Conservation (phyloP, 768 basidiomycete genomes). For the Boletus rufocinnamomeus region DNA sequence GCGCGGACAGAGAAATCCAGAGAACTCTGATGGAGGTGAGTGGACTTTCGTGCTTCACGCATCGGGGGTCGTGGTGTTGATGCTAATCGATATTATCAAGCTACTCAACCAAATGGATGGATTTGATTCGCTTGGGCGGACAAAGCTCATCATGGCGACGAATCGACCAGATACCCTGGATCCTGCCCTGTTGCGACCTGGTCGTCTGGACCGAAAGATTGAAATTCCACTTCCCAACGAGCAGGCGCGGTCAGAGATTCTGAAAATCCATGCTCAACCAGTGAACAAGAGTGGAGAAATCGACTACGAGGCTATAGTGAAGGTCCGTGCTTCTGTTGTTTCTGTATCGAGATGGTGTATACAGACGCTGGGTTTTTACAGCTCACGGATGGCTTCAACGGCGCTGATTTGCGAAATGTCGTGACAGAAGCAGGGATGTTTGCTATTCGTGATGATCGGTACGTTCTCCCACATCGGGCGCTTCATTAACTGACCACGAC, state of each 20-base stretch:
- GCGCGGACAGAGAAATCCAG: constrained; percentile 98
- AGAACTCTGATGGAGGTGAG: constrained; percentile 94
- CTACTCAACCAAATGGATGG: constrained; percentile 99
- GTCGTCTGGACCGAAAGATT: constrained; percentile 95
- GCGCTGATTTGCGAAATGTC: constrained; percentile 94
- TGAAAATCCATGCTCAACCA: constrained; percentile 94
- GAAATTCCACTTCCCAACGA: constrained; percentile 98
- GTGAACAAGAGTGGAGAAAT: constrained; percentile 96
- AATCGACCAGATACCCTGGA: constrained; percentile 98
- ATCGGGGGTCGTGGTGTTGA: background rate
- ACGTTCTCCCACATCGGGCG: constrained; percentile 21
- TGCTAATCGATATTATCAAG: constrained; percentile 40
- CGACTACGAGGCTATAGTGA: constrained; percentile 97
- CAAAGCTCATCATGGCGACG: constrained; percentile 99
- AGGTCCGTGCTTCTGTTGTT: constrained; percentile 47
- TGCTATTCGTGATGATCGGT: constrained; percentile 95
- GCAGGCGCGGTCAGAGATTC: constrained; percentile 91
- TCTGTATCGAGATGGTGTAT: background rate
- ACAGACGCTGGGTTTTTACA: constrained; percentile 29
- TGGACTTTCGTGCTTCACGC: background rate
- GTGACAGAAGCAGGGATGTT: constrained; percentile 98
- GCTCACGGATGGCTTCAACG: constrained; percentile 93
- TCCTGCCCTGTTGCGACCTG: constrained; percentile 93
- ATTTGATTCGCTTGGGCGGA: constrained; percentile 93
- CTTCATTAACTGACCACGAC: constrained; percentile 4